Evolutionary conservation across 2,329 filamentous ascomycete genomes (phyloP).

Genomic region (Ilyonectria sp.): DNA sequence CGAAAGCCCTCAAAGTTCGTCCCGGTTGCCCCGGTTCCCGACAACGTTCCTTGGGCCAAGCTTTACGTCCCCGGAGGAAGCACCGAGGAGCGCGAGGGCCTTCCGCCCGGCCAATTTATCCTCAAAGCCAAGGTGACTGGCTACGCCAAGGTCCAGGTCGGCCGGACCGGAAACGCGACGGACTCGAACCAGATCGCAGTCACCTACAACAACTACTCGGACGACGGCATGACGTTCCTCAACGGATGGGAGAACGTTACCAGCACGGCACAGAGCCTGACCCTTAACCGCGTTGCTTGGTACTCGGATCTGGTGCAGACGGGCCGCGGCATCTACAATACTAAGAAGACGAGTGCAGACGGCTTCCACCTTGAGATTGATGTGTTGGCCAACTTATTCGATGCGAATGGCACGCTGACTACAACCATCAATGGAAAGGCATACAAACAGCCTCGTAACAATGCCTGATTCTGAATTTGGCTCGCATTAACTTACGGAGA

Average conservation of each 20-base stretch:
- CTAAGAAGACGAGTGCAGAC: conserved; percentile 53
- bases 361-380: conserved; percentile 8
- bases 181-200: neutral
- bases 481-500: too few relatives aligned
- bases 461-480: too few relatives aligned
- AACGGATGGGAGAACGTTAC: conserved; percentile 17
- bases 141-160: too few relatives aligned
- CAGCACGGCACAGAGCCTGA: conserved; percentile 35
- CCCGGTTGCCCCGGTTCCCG: conserved; percentile 31
- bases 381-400: neutral
- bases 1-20: conserved; percentile 33
- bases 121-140: too few relatives aligned
- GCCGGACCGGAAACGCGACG: too few relatives aligned
- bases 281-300: conserved; percentile 50
- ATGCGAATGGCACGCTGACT: conserved; percentile 1
- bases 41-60: conserved; percentile 45
- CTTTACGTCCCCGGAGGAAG: neutral
- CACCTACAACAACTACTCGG: neutral
- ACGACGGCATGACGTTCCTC: neutral
- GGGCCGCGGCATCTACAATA: conserved; percentile 46
- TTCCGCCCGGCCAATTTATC: too few relatives aligned
- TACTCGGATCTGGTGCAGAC: conserved; percentile 54
- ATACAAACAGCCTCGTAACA: neutral
- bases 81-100: neutral
- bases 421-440: neutral